Percentiles rank a stretch among this genome's conserved stretches.
These are phyloP conservation scores for Linum usitatissimum DNA, from an alignment of 345 rosid species.

Conservation along the genomic window DNA sequence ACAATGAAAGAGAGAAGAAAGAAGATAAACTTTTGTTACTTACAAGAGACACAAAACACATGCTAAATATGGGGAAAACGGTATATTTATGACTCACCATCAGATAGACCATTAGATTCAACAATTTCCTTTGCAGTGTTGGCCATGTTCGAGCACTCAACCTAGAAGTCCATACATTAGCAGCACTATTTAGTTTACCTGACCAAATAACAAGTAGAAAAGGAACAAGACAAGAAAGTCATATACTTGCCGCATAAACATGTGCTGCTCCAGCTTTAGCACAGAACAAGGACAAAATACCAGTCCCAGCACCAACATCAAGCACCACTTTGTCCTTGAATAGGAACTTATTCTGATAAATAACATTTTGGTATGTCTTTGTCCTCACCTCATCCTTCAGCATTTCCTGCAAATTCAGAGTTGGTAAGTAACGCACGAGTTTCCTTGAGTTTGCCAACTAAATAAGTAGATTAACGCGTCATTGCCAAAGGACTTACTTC, in stretches of 20 bases:
- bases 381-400: constrained; percentile 91
- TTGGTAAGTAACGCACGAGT: too few relatives aligned
- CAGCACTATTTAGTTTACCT: constrained; percentile 5
- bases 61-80: neutral
- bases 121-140: constrained; percentile 90
- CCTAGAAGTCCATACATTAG: constrained; percentile 27
- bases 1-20: too few relatives aligned
- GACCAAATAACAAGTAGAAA: neutral
- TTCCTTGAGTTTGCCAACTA: too few relatives aligned
- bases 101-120: constrained; percentile 67
- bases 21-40: too few relatives aligned
- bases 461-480: too few relatives aligned
- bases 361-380: constrained; percentile 89
- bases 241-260: constrained; percentile 90
- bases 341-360: constrained; percentile 82
- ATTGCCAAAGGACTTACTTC: too few relatives aligned
- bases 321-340: constrained; percentile 85
- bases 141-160: constrained; percentile 94
- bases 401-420: constrained; percentile 63
- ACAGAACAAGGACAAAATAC: constrained; percentile 90
- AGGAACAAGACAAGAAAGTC: neutral
- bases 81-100: constrained; percentile 56
- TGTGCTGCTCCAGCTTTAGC: constrained; percentile 97
- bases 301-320: constrained; percentile 98
- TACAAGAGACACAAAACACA: constrained; percentile 9